Evolutionary conservation across 2,329 filamentous ascomycete genomes (phyloP).

Genomic region (Aaosphaeria pasadenensis): DNA sequence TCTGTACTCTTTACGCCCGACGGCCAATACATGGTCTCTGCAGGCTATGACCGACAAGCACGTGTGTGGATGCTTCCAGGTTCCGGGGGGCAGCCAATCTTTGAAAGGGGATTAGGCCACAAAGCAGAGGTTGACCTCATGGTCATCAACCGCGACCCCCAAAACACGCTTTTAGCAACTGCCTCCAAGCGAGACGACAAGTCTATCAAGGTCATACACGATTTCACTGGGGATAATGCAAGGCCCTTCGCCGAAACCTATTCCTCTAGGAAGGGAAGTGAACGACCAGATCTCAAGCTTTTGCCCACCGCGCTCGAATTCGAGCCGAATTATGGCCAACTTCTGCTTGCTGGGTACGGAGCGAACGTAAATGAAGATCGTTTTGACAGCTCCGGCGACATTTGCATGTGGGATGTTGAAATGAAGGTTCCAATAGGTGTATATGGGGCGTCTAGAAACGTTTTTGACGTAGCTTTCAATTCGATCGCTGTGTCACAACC

Average conservation of each 20-base stretch:
- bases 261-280: constrained; percentile 26
- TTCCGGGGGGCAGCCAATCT: constrained; percentile 18
- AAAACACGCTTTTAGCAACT: constrained; percentile 45
- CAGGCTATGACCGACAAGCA: constrained; percentile 54
- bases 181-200: constrained; percentile 38
- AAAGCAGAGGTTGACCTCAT: constrained; percentile 51
- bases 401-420: constrained; percentile 53
- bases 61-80: constrained; percentile 37
- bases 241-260: constrained; percentile 12
- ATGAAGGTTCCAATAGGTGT: constrained; percentile 42
- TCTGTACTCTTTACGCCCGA: constrained; percentile 51
- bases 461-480: constrained; percentile 61
- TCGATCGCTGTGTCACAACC: constrained; percentile 32
- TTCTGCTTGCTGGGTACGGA: constrained; percentile 56
- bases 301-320: constrained; percentile 31
- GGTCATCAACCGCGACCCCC: constrained; percentile 34
- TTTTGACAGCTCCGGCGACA: constrained; percentile 47
- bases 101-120: constrained; percentile 38
- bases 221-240: constrained; percentile 10
- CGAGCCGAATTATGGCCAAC: constrained; percentile 27
- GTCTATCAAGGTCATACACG: constrained; percentile 31
- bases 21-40: constrained; percentile 48
- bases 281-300: constrained; percentile 25
- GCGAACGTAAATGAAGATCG: constrained; percentile 34
- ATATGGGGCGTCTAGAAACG: constrained; percentile 48